Base-by-base conservation (phyloP, 768 basidiomycete genomes). In the Boletus subcaerulescens region DNA sequence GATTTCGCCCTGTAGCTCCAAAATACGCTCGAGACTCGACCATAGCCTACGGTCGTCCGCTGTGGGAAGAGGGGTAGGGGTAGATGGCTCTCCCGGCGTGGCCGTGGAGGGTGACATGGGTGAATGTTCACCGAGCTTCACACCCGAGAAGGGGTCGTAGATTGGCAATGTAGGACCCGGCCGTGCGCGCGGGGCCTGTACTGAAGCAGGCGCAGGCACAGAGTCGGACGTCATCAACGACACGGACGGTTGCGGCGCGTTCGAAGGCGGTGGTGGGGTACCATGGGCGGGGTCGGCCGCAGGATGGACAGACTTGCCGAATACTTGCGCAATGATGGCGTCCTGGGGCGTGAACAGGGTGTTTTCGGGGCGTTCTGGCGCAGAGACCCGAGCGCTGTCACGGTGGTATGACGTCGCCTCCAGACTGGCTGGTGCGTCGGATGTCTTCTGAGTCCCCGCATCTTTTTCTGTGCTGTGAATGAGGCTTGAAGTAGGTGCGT, bases 1-100 rank as follows among this genome's bases (percentile, higher is more conserved):
- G 33, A 91, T 82, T 58, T 88, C 82, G 51, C 79, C 82, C 66
- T 91, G 88, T 31, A 91, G 69, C 36, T 85, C 84, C 57, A 89
- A 67, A n/a, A 91, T 85, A 42, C 77, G 78, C 18, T 82, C 81
- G 15, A 91, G 77, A 57, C 86, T 83, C 0, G 78, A 63, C 89
- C 89, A 91, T 46, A 87, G 66, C 50, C 79, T 81, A 48, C 80
- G 80, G 58, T 78, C 77, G 45, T 71, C 71, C 17, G 48, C 48
- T 0, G 48, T 45, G 50, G 50, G 57, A 45, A 64, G 49, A 36
- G 55, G 48, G 4, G 46, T 24, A 15, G 52, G 35, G 35, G 35
- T 36, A 8, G 35, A 36, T 24, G 22, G 22, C 4, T 24, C 22
- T 24, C 22, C 22, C 24, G 55, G 60, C 0, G 43, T 51, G 5